Evolutionary conservation across 768 basidiomycete genomes (phyloP).

Genomic region (Pisolithus microcarpus): DNA sequence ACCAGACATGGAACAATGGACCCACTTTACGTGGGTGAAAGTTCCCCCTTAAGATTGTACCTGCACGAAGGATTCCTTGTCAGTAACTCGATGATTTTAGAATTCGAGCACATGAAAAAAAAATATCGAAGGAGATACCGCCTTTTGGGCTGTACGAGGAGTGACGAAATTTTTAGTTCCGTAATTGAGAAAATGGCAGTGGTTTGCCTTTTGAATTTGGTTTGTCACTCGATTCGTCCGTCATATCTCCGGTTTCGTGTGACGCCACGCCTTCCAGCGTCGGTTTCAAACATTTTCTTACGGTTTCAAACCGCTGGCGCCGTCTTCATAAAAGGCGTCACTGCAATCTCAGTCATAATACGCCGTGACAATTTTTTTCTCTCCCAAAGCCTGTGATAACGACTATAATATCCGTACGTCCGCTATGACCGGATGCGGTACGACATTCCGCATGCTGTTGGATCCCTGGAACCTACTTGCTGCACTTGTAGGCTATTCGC

Average conservation of each 20-base stretch:
- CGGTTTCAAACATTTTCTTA: background rate
- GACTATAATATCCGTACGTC: slow-evolving; percentile 27
- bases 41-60: background rate
- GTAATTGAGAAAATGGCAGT: slow-evolving; percentile 14
- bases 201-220: slow-evolving; percentile 29
- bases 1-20: slow-evolving; percentile 12
- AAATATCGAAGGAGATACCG: background rate
- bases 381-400: slow-evolving; percentile 6
- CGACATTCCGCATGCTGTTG: slow-evolving; percentile 20
- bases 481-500: slow-evolving; percentile 4
- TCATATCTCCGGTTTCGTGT: slow-evolving; percentile 23
- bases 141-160: slow-evolving; percentile 7
- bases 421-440: slow-evolving; percentile 24
- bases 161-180: slow-evolving; percentile 21
- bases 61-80: background rate
- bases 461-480: slow-evolving; percentile 13
- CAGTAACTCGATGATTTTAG: background rate
- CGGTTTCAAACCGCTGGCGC: background rate
- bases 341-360: background rate
- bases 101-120: background rate
- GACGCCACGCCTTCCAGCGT: slow-evolving; percentile 1
- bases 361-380: slow-evolving; percentile 17
- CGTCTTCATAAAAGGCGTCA: background rate
- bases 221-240: slow-evolving; percentile 15
- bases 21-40: slow-evolving; percentile 15